Conservation (phyloP, 495 filamentous ascomycete genomes). For the Jackrogersella minutella region DNA sequence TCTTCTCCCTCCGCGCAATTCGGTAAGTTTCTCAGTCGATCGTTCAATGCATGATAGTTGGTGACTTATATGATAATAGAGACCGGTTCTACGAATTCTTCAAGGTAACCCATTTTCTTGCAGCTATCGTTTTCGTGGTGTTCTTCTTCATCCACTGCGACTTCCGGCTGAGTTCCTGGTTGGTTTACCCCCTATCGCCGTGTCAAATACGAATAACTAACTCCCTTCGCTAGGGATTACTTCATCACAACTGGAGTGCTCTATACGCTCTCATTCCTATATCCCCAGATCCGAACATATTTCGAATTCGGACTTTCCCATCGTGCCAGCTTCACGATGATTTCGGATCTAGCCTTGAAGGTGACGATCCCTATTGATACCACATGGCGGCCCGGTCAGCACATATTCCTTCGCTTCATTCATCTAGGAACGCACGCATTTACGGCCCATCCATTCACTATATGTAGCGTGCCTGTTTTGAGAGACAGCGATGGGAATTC, state of each 20-base stretch:
- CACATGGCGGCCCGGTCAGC: constrained; percentile 79
- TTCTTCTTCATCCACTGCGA: constrained; percentile 69
- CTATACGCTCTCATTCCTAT: constrained; percentile 55
- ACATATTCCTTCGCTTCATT: constrained; percentile 79
- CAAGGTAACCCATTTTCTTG: constrained; percentile 63
- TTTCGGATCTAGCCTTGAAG: constrained; percentile 53
- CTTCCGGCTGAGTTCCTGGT: constrained; percentile 64
- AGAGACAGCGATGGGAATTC: constrained; percentile 7
- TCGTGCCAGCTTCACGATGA: constrained; percentile 53
- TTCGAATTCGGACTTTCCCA: constrained; percentile 55
- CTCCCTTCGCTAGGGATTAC: constrained; percentile 57
- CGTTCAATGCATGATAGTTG: neutral
- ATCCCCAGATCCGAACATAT: constrained; percentile 54
- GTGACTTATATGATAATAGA: constrained; percentile 39
- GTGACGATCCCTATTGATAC: constrained; percentile 60
- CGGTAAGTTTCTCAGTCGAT: constrained; percentile 47
- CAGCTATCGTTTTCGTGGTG: constrained; percentile 60
- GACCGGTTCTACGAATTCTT: constrained; percentile 68
- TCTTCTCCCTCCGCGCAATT: constrained; percentile 59
- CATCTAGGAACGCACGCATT: constrained; percentile 66
- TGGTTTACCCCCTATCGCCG: constrained; percentile 20
- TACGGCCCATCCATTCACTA: constrained; percentile 80
- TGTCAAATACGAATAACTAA: neutral
- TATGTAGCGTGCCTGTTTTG: constrained; percentile 67
- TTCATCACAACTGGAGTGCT: constrained; percentile 64